Evolutionary conservation across 306 rosid species (phyloP).

Genomic region (Cyclanthera cordifolia): DNA sequence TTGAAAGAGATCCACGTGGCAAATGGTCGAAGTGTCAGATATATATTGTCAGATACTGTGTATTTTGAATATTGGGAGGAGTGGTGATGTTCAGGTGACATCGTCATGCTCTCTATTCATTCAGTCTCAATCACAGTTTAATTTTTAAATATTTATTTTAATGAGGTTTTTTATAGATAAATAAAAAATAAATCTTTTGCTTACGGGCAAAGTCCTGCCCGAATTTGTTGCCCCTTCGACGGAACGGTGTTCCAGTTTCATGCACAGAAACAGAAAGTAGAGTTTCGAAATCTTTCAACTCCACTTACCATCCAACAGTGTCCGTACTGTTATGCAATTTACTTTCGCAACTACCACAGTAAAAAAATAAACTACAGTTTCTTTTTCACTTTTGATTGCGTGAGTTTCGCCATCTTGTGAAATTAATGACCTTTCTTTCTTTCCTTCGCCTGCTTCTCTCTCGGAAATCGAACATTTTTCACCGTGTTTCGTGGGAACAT

Average conservation of each 20-base stretch:
- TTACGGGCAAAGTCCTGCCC: conserved; percentile 13
- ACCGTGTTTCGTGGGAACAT: no score
- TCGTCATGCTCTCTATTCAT: not conserved
- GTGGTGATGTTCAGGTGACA: conserved; percentile 9
- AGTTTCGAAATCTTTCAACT: not conserved
- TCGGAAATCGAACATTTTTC: not conserved
- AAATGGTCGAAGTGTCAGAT: not conserved
- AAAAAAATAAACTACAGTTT: not conserved
- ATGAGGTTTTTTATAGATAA: not conserved
- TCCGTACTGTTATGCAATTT: not conserved
- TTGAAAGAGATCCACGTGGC: not conserved
- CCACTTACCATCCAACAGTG: conserved; percentile 12
- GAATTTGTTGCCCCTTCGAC: conserved; percentile 18
- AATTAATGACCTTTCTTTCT: not conserved
- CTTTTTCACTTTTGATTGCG: not conserved
- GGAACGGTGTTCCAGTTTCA: conserved; percentile 25
- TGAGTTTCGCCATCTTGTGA: not conserved
- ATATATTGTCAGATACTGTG: not conserved
- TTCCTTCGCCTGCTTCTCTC: not conserved
- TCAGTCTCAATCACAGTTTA: not conserved
- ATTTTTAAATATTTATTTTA: not conserved
- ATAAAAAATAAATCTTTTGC: conserved; percentile 5
- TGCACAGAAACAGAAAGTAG: not conserved
- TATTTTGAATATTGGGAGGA: not conserved
- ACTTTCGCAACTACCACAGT: not conserved